Evolutionary conservation across 2,329 filamentous ascomycete species (phyloP), one percentile per base, ranked within the genome.

Genomic region (Sordariomycetes sp.): DNA sequence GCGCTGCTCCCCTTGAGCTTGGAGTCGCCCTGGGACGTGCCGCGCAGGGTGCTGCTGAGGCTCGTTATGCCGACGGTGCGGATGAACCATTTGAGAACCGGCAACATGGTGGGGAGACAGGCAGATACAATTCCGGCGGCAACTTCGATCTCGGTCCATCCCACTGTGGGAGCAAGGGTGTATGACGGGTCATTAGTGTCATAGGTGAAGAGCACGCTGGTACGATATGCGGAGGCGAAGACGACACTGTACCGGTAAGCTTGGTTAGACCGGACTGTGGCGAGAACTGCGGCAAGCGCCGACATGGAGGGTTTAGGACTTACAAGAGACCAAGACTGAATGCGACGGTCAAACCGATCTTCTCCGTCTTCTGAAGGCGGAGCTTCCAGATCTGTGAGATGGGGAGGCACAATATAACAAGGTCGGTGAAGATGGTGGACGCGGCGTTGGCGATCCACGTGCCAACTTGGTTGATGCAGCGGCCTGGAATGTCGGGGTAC

Each of bases 101-200:
- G 76, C 6, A 75, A 70, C 45, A 80, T 66, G 0, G 77, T 78
- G 0, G 78, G 78, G 0, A 80, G 72, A 60, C 76, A 79, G 7
- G 77, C 77, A 0, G 76, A 77, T 51, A 78, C 68, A 60, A 81
- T 77, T 54, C 76, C 78, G 0, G 73, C 71, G 0, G 74, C 69
- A 64, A 75, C 72, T 62, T 79, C 76, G 59, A 78, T 73, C 4
- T 68, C 68, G 7, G 74, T 75, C 76, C 76, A 79, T 56, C 70
- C 73, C 4, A 73, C 70, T 0, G 73, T 70, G 1, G 70, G 71
- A 0, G 74, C 73, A 10, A 78, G 67, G 0, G 74, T 74, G 62
- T 76, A 78, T n/a, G 69, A 68, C 3, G 73, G 72, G 56, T 77
- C 74, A 10, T 54, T 53, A 42, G 58, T 54, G 15, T 61, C 61